Evolutionary conservation across 129 eudicot species (phyloP).

Genomic region (Tagetes erecta): DNA sequence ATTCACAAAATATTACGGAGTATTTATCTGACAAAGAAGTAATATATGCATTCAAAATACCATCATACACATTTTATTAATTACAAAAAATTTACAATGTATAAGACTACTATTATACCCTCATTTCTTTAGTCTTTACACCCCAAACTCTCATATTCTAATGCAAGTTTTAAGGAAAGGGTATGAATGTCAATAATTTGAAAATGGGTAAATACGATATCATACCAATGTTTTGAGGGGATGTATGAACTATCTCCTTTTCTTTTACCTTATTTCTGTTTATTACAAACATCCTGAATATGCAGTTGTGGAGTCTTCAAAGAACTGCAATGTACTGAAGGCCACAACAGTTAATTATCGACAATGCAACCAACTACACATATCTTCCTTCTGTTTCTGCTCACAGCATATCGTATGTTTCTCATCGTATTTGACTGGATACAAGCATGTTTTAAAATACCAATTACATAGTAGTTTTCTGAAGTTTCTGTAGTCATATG

Average conservation of each 20-base stretch:
- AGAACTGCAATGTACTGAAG: not conserved
- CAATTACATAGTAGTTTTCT: conserved; percentile 26
- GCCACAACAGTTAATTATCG: not conserved
- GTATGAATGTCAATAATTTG: not conserved
- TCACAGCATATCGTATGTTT: not conserved
- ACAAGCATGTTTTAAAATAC: conserved; percentile 13
- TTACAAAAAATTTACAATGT: not conserved
- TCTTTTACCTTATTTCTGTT: not conserved
- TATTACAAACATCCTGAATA: conserved; percentile 3
- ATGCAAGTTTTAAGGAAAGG: not conserved
- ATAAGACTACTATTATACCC: not conserved
- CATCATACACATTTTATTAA: not conserved
- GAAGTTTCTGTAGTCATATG: conserved; percentile 13
- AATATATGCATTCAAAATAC: not conserved
- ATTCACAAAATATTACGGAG: not conserved
- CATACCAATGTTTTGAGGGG: not conserved
- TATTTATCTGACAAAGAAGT: too few species aligned
- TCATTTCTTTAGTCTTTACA: not conserved
- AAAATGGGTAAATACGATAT: not conserved
- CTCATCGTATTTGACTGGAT: conserved; percentile 9
- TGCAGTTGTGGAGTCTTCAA: conserved; percentile 22
- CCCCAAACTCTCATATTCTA: not conserved
- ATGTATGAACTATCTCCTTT: not conserved
- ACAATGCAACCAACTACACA: not conserved
- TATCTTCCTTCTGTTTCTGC: not conserved